Evolutionary conservation across 108 stramenopile genomes (phyloP).

Genomic region (Pseudonitzschia delicatissima): DNA sequence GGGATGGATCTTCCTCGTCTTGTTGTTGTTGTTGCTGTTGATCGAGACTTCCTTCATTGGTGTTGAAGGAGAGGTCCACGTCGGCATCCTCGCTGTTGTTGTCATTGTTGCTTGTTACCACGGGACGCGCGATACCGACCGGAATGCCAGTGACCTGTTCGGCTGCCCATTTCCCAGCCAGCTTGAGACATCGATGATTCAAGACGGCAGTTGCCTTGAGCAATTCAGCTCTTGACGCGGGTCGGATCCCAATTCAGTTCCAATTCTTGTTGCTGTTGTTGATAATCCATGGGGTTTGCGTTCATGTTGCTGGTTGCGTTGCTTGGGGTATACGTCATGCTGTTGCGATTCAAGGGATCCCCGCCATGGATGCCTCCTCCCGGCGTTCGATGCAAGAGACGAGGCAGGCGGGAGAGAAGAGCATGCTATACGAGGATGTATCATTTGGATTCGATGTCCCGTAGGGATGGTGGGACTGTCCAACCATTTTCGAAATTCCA

Average conservation of each 20-base stretch:
- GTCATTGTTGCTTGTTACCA: background rate
- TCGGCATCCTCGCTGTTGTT: background rate
- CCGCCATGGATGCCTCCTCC: no score
- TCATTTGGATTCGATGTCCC: background rate
- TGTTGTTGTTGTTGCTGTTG: background rate
- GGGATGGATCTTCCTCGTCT: background rate
- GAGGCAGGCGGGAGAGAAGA: conserved; percentile 4
- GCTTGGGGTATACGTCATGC: background rate
- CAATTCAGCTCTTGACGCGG: conserved; percentile 35
- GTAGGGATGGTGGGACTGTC: background rate
- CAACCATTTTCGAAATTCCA: no score
- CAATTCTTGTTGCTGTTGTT: background rate
- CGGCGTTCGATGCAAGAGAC: conserved; percentile 7
- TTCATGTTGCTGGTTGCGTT: background rate
- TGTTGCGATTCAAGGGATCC: background rate
- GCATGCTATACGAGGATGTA: conserved; percentile 6
- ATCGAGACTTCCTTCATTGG: background rate
- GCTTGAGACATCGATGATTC: conserved; percentile 52
- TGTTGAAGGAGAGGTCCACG: conserved; percentile 7
- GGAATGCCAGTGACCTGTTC: conserved; percentile 70
- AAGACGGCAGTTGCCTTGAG: conserved; percentile 32
- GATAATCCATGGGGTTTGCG: background rate
- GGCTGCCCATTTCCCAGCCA: conserved; percentile 79
- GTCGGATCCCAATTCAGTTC: conserved; percentile 42
- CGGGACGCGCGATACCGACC: background rate